Percentiles rank a stretch among this genome's conserved stretches.
Evolutionary conservation across 2,329 filamentous ascomycete species (phyloP).

Genomic region (Polychaeton citri): DNA sequence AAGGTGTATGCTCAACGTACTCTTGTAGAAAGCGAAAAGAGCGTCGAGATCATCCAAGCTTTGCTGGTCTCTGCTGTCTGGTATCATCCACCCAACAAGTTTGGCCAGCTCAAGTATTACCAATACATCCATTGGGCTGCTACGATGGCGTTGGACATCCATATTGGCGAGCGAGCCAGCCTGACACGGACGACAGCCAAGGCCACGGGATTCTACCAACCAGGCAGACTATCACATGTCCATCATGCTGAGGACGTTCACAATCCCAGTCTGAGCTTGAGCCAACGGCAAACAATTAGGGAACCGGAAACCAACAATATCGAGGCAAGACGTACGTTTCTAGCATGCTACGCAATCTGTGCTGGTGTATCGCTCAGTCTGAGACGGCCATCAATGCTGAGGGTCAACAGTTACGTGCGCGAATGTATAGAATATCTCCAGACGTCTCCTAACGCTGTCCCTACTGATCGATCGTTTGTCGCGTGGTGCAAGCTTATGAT

Average conservation of each 20-base stretch:
- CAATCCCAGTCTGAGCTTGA: conserved; percentile 16
- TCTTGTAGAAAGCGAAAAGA: conserved; percentile 37
- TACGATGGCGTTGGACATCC: conserved; percentile 37
- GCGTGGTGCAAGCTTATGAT: conserved; percentile 47
- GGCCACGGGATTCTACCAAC: background rate
- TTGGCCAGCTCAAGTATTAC: conserved; percentile 31
- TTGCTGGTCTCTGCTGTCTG: conserved; percentile 36
- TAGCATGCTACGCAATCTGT: conserved; percentile 46
- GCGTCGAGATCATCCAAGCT: conserved; percentile 38
- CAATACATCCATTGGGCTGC: conserved; percentile 40
- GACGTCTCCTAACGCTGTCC: conserved; percentile 40
- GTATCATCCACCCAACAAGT: conserved; percentile 36
- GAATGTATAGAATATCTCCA: conserved; percentile 46
- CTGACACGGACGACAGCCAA: conserved; percentile 1
- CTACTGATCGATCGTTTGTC: conserved; percentile 45
- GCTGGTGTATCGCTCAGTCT: conserved; percentile 49
- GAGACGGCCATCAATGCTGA: conserved; percentile 46
- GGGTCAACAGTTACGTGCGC: conserved; percentile 47
- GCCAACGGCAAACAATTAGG: background rate
- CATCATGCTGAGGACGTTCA: conserved; percentile 13
- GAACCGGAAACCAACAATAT: conserved; percentile 39
- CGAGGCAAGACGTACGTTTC: conserved; percentile 45
- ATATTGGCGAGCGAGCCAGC: conserved; percentile 14
- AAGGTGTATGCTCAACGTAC: conserved; percentile 35
- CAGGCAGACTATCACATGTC: conserved; percentile 2